phyloP scores from a whole-genome alignment of 139 green algal species.

The Ettlia oleoabundans region DNA sequence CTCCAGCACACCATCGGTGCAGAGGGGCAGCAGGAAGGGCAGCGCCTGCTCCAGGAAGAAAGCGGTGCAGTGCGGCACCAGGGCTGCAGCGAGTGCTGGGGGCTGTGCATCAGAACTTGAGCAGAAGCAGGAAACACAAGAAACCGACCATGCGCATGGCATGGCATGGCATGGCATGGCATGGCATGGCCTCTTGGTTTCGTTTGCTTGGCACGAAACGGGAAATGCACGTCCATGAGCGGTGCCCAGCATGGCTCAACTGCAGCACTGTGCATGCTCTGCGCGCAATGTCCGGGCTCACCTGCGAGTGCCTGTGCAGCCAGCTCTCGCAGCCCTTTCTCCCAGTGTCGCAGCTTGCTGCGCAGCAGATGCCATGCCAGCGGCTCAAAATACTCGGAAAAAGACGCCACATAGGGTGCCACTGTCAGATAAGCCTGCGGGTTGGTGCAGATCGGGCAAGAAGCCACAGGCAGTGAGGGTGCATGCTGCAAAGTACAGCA shows the following conservation, averaged over 20 bases:
- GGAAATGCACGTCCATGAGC: background rate
- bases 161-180: too few species aligned
- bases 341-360: constrained; percentile 93
- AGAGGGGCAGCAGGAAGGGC: constrained; percentile 62
- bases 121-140: too few species aligned
- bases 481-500: background rate
- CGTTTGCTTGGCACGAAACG: too few species aligned
- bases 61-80: constrained; percentile 61
- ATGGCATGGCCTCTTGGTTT: too few species aligned
- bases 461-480: background rate
- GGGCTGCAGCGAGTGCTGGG: constrained; percentile 36
- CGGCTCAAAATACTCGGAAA: constrained; percentile 60
- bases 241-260: too few species aligned
- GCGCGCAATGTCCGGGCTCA: background rate
- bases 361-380: constrained; percentile 83
- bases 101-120: background rate
- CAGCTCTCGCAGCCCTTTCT: constrained; percentile 80
- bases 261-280: too few species aligned
- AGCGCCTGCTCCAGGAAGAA: constrained; percentile 49
- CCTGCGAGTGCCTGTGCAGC: constrained; percentile 73
- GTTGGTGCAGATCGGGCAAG: background rate
- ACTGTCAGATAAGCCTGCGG: constrained; percentile 76
- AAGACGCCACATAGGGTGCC: constrained; percentile 62
- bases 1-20: constrained; percentile 65
- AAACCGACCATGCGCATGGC: too few species aligned